Base-by-base conservation (phyloP, 2,329 filamentous ascomycete species). In the Xylogone sp. region DNA sequence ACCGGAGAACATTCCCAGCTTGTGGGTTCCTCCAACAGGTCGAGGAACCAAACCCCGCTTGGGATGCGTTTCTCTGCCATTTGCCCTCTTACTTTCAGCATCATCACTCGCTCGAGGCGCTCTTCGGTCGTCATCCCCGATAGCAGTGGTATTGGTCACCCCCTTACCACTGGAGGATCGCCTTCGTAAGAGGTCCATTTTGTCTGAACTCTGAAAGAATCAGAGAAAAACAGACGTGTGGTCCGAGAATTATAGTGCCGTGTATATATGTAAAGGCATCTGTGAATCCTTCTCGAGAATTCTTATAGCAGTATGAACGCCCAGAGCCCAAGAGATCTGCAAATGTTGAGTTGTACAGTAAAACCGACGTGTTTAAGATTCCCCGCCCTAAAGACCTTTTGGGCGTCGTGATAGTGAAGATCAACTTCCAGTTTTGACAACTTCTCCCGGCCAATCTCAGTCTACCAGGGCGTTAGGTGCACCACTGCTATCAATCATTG, bases 1-100 rank as follows among this genome's bases (percentile, higher is more conserved):
- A 7, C 88, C 88, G 3, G 84, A 88, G 58, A 90, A 83, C 8
- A 83, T 85, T 34, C 88, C 88, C 52, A 95, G 76, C 71, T 94
- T 94, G 59, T 78, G 71, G 16, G 67, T 67, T 10, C 62, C 65
- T 21, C 65, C 65, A 51, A 66, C 47, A 66, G 69, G 54, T 67
- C 73, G 46, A 68, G 54, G 73, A 63, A 59, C 72, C 54, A 55
- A 68, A 61, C 57, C 73, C 60, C 47, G 68, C 64, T 51, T 73
- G 62, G 59, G 47, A 65, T 58, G 48, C 53, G 64, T 70, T 52
- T 51, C 34, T 39, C 34, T 39, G 13, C 60, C 58, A 50, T 66
- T 62, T 44, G 57, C 53, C 44, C 58, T 62, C 39, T 64, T 62
- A 43, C 50, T 53, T 22, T 65, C 59, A 16, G 54, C 53, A 44